Evolutionary conservation across 1,284 basidiomycete species (phyloP).

Genomic region (Fomitopsis betulina): DNA sequence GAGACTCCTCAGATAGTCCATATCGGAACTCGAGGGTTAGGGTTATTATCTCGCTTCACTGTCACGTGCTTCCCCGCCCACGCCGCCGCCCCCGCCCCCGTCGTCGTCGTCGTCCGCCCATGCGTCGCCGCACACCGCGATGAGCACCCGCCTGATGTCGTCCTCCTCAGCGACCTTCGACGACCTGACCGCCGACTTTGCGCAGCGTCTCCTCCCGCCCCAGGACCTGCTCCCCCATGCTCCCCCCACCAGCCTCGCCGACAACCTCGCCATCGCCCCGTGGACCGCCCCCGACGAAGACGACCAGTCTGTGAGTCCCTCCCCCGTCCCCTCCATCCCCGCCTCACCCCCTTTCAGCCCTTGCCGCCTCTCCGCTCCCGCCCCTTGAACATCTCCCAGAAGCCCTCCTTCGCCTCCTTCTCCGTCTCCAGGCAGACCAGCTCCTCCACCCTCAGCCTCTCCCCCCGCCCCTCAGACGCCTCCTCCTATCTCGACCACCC

Average conservation of each 20-base stretch:
- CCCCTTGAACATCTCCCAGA: slow-evolving; percentile 19
- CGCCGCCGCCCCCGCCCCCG: too few relatives aligned
- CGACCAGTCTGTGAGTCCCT: slow-evolving; percentile 4
- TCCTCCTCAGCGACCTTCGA: background rate
- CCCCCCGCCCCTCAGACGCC: slow-evolving; percentile 18
- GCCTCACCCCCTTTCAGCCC: slow-evolving; percentile 11
- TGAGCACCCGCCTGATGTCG: too few relatives aligned
- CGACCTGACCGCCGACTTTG: slow-evolving; percentile 7
- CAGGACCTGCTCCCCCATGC: slow-evolving; percentile 16
- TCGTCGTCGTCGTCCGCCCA: too few relatives aligned
- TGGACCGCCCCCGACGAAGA: slow-evolving; percentile 13
- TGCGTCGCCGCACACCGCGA: too few relatives aligned
- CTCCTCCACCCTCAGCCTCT: slow-evolving; percentile 18
- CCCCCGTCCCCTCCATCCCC: background rate
- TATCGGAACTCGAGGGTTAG: too few relatives aligned
- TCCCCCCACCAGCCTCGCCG: slow-evolving; percentile 12
- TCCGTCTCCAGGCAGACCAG: slow-evolving; percentile 19
- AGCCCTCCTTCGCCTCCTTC: slow-evolving; percentile 22
- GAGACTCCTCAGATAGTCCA: slow-evolving; percentile 84
- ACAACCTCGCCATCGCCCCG: slow-evolving; percentile 16
- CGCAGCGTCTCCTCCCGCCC: slow-evolving; percentile 13
- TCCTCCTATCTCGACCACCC: slow-evolving; percentile 11
- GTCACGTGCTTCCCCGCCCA: too few relatives aligned
- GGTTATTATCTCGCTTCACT: too few relatives aligned
- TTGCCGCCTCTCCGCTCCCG: slow-evolving; percentile 22